These are phyloP conservation scores for Curvularia verruculosa DNA, from an alignment of 2,329 filamentous ascomycete genomes.

Conservation along the genomic window DNA sequence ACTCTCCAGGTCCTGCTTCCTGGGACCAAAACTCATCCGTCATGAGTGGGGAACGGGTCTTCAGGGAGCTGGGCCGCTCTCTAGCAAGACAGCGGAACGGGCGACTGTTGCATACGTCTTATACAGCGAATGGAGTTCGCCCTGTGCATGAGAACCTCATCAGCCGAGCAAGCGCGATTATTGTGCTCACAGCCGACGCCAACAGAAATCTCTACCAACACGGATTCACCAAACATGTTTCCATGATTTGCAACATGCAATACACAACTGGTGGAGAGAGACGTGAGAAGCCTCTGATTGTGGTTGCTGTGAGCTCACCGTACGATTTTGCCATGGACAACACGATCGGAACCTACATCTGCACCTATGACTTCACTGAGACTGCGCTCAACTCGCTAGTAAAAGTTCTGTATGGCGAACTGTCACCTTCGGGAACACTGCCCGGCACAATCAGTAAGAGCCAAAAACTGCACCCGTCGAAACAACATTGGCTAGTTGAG, in stretches of 20 bases:
- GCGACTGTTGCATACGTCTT: conserved; percentile 89
- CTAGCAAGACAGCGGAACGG: conserved; percentile 86
- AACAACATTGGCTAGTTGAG: conserved; percentile 94
- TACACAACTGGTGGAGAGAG: conserved; percentile 72
- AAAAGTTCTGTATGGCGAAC: conserved; percentile 80
- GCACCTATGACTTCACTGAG: conserved; percentile 96
- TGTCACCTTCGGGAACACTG: conserved; percentile 61
- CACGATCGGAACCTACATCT: conserved; percentile 88
- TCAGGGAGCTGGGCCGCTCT: conserved; percentile 84
- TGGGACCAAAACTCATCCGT: conserved; percentile 67
- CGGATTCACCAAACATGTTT: conserved; percentile 93
- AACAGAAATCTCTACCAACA: conserved; percentile 93
- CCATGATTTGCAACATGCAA: conserved; percentile 91
- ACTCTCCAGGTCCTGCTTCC: conserved; percentile 60
- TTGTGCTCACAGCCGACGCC: conserved; percentile 90
- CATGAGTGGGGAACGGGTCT: conserved; percentile 92
- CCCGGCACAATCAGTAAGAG: conserved; percentile 82
- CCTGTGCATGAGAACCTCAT: conserved; percentile 94
- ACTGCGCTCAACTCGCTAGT: conserved; percentile 85
- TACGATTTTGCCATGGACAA: conserved; percentile 97
- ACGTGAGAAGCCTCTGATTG: conserved; percentile 80
- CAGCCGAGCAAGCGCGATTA: conserved; percentile 82
- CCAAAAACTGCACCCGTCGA: conserved; percentile 84
- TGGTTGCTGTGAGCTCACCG: conserved; percentile 91
- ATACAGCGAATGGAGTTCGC: conserved; percentile 89